Base-by-base conservation (phyloP, 2,329 filamentous ascomycete species). In the Xylariaceae sp. region DNA sequence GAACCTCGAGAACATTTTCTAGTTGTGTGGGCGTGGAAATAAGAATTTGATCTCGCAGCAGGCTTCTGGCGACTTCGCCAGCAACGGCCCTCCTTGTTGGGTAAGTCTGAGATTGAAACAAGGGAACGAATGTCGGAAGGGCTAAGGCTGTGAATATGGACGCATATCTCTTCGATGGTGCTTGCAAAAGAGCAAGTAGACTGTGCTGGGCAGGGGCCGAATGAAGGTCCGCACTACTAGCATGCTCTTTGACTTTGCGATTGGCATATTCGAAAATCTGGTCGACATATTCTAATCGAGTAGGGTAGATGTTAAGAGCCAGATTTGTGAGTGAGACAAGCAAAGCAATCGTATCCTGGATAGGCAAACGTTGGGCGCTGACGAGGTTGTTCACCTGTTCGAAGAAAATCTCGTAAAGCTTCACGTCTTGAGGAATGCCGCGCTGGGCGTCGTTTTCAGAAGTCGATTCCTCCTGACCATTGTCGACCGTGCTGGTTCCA, bases 141-240 rank as follows among this genome's bases (percentile, higher is more conserved):
- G 94, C 89, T 34, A 99, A 79, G 0, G 94, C 93, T n/a, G 94
- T 99, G 71, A 99, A 99, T 48, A 97, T 87, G 4, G 93, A 97
- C 58, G 88, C 83, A 73, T 99, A 99, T 64, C 90, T 86, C 73
- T 91, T 89, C 62, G 97, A 83, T 0, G 94, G 94, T 6, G 91
- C 91, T 67, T 94, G 88, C n/a, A 99, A 84, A 18, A 99, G 86
- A 55, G 88, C 89, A 61, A 97, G 82, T 49, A 99, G 85, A 68
- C 91, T 95, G 67, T 92, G 88, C 76, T 99, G 95, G 8, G 92
- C 89, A 4, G 87, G 84, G 60, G 88, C 84, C 3, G 92, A 93
- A 75, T 97, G 94, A 34, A 99, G 80, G 70, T 99, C 94, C n/a
- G 94, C 88, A 68, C 92, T 96, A 74, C 96, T 97, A 60, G 89